Conservation (phyloP, 2,329 filamentous ascomycete genomes). For the Botrytis hyacinthi region DNA sequence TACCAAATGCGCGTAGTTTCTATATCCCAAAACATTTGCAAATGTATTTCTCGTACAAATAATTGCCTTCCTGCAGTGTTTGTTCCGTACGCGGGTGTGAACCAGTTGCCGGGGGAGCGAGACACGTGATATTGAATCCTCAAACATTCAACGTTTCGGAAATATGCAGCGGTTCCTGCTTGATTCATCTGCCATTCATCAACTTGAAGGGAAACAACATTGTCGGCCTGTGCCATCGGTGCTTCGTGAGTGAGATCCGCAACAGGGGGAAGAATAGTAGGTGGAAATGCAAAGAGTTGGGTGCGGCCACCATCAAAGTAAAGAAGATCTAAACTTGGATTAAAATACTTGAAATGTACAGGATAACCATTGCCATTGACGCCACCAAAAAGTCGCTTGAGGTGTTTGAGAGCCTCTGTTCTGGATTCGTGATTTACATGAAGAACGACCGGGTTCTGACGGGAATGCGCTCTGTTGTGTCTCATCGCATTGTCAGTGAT, state of each 20-base stretch:
- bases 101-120: too few relatives aligned
- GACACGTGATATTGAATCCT: accelerated
- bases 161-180: background rate
- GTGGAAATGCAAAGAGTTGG: background rate
- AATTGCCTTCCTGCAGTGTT: background rate
- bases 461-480: background rate
- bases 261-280: background rate
- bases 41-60: background rate
- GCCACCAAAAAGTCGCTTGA: background rate
- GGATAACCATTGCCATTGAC: background rate
- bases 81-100: background rate
- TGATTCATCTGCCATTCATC: background rate
- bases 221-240: background rate
- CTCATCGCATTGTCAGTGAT: background rate
- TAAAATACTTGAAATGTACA: background rate
- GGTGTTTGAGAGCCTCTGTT: background rate
- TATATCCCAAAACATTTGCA: accelerated
- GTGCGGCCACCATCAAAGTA: background rate
- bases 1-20: accelerated
- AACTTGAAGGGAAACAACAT: background rate
- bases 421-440: background rate
- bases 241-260: background rate
- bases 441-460: background rate
- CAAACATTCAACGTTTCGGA: background rate
- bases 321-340: background rate